These are phyloP conservation scores for Mesembryanthemum crystallinum DNA, from an alignment of 148 eudicot genomes.

Conservation along the genomic window DNA sequence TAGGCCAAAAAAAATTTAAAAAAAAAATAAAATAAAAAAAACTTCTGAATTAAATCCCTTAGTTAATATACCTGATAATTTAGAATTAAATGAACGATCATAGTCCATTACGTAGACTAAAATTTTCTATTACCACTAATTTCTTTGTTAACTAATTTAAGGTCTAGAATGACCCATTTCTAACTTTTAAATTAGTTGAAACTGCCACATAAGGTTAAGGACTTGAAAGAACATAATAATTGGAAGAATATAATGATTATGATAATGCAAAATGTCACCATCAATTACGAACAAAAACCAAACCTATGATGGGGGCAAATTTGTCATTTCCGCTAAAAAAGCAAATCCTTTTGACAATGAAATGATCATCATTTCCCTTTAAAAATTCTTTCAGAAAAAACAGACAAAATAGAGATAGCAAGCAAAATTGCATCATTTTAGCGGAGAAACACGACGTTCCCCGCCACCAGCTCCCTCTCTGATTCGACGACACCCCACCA, in stretches of 20 bases:
- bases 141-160: no score
- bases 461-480: conserved; percentile 13
- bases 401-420: neutral
- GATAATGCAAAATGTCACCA: neutral
- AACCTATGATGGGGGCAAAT: neutral
- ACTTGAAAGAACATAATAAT: neutral
- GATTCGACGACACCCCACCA: conserved; percentile 9
- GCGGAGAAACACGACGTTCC: conserved; percentile 12
- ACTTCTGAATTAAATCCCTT: no score
- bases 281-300: conserved; percentile 3
- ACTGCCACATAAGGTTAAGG: neutral
- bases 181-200: neutral
- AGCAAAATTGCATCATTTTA: neutral
- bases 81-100: no score
- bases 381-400: neutral
- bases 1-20: no score
- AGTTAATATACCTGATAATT: no score
- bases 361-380: neutral
- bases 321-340: conserved; percentile 7
- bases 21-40: no score
- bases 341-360: conserved; percentile 7
- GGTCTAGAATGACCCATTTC: no score
- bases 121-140: no score
- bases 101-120: no score
- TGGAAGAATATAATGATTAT: neutral